phyloP scores from a whole-genome alignment of 495 filamentous ascomycete species.

The Parachaetomium inaequale region DNA sequence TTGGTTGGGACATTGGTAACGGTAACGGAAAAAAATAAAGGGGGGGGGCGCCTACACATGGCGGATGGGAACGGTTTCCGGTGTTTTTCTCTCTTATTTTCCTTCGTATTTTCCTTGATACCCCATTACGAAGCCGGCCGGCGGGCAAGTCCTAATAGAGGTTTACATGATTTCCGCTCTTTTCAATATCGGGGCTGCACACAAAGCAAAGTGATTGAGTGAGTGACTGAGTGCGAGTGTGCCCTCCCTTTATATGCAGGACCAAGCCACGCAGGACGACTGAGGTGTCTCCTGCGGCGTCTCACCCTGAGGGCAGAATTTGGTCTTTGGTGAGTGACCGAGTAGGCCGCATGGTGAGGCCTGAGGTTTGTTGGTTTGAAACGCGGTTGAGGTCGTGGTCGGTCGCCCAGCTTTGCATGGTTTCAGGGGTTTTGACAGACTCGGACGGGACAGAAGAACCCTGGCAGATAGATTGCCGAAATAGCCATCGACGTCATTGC shows the following conservation, averaged over 20 bases:
- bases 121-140: constrained; percentile 1
- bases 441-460: too few relatives aligned
- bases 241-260: background rate
- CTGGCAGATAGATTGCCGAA: too few relatives aligned
- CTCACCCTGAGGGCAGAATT: too few relatives aligned
- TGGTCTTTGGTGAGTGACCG: background rate
- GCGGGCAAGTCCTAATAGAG: constrained; percentile 6
- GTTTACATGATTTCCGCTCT: background rate
- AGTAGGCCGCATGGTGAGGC: background rate
- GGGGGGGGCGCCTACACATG: background rate
- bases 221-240: background rate
- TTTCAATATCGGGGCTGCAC: background rate
- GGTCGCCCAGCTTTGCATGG: background rate
- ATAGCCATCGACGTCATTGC: constrained; percentile 17
- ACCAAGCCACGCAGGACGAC: background rate
- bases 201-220: too few relatives aligned
- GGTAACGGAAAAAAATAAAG: background rate
- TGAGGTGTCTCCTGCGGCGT: too few relatives aligned
- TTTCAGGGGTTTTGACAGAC: too few relatives aligned
- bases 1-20: background rate
- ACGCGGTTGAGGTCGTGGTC: background rate
- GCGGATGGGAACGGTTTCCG: background rate
- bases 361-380: background rate
- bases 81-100: constrained; percentile 4
- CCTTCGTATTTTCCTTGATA: constrained; percentile 4